Percentiles rank a stretch among this genome's conserved stretches.
phyloP scores from a whole-genome alignment of 2,329 filamentous ascomycete genomes.

The Hypoxylon sp. region DNA sequence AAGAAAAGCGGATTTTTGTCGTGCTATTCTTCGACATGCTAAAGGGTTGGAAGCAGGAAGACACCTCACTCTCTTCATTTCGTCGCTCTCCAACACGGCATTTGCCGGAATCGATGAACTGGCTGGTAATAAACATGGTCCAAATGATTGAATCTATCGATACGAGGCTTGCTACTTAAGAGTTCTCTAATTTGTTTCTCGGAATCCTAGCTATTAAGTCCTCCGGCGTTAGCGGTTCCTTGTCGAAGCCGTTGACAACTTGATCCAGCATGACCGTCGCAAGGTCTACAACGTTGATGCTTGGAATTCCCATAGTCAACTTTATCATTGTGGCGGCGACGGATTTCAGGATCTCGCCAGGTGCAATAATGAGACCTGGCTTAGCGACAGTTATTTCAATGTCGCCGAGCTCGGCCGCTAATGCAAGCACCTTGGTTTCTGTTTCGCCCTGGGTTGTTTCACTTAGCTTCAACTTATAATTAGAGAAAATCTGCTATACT shows the following conservation, averaged over 20 bases:
- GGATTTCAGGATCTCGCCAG: constrained; percentile 46
- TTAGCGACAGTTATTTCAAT: constrained; percentile 60
- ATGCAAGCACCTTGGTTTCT: constrained; percentile 61
- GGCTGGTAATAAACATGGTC: background rate
- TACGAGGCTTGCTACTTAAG: background rate
- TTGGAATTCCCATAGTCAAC: constrained; percentile 53
- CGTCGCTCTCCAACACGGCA: background rate
- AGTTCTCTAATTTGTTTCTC: background rate
- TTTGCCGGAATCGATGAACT: background rate
- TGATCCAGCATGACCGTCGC: constrained; percentile 62
- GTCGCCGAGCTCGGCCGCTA: constrained; percentile 57
- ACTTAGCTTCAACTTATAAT: background rate
- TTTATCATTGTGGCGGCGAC: constrained; percentile 45
- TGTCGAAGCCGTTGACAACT: constrained; percentile 61
- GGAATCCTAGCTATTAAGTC: constrained; percentile 55
- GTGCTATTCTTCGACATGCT: background rate
- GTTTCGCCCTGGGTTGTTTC: constrained; percentile 60
- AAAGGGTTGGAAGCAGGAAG: background rate
- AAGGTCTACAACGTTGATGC: constrained; percentile 57
- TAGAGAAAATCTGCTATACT: constrained; percentile 31
- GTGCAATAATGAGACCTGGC: constrained; percentile 59
- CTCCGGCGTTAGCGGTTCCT: constrained; percentile 61
- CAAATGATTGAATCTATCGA: background rate
- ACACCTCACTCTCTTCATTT: background rate
- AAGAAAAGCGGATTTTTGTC: background rate